These are phyloP conservation scores for Saturnispora galanensis DNA, from an alignment of 805 yeast species.

Conservation along the genomic window DNA sequence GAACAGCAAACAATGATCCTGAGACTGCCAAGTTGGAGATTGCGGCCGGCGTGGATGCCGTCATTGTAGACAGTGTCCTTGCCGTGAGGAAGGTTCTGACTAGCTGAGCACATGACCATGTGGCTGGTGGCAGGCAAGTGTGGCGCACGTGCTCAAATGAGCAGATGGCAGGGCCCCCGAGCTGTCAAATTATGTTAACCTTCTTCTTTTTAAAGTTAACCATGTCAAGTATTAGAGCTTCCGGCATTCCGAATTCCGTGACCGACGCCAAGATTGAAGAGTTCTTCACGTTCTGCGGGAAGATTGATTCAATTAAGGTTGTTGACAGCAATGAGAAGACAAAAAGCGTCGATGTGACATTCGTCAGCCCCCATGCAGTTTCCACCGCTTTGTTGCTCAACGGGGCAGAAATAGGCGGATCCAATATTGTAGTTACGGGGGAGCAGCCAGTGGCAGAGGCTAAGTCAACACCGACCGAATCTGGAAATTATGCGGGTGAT, in stretches of 20 bases:
- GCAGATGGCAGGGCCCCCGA: too few species aligned
- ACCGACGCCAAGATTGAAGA: constrained; percentile 44
- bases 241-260: constrained; percentile 43
- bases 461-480: constrained; percentile 10
- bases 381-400: constrained; percentile 61
- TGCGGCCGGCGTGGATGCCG: constrained; percentile 95
- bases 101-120: not conserved
- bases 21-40: constrained; percentile 75
- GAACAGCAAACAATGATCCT: constrained; percentile 75
- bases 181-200: too few species aligned
- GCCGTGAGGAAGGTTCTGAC: constrained; percentile 81
- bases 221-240: constrained; percentile 39
- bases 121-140: too few species aligned
- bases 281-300: constrained; percentile 72
- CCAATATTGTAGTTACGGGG: constrained; percentile 35
- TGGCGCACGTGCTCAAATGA: too few species aligned
- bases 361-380: constrained; percentile 51
- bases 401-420: constrained; percentile 64
- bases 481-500: constrained; percentile 27
- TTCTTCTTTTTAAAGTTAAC: not conserved
- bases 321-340: constrained; percentile 24
- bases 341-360: constrained; percentile 39
- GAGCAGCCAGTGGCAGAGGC: constrained; percentile 12
- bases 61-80: constrained; percentile 89
- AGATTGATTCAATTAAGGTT: constrained; percentile 29